Base-by-base conservation (phyloP, 2,329 filamentous ascomycete species). In the Fusarium dlaminii region DNA sequence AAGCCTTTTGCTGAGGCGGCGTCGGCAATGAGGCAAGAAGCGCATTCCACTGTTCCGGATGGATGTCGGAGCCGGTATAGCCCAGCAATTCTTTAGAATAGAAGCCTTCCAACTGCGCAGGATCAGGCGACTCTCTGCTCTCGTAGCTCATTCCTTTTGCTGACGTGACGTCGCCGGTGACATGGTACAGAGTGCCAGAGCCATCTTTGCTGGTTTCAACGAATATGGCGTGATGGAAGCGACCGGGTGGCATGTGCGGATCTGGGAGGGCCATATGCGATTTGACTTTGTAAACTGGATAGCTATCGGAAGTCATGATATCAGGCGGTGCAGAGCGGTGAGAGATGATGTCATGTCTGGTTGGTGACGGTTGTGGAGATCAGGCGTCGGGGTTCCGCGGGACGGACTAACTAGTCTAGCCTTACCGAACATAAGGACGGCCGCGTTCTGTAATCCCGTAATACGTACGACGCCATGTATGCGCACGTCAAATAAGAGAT, bases 21-120 rank as follows among this genome's bases (percentile, higher is more conserved):
- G 45, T 45, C 11, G 62, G 37, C 18, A 65, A 3, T 0, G 62
- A n/a, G 2, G n/a, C 14, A 11, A 65, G 45, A 4, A 37, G 6
- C 2, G 10, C 6, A 10, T n/a, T n/a, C 56, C 62, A 65, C 3
- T 7, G 11, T 14, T 8, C 11, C 3, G 48, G 37, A 18, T 61
- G 27, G 0, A 1, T 10, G 4, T 43, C 12, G 1, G 24, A n/a
- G 0, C n/a, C 1, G 0, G 37, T 45, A 17, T 39, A 65, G 4
- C 45, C 56, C 4, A 65, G 7, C 1, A 45, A 4, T 17, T 65
- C 18, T 10, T 36, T 51, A 15, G 6, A 51, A 9, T 52, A 1
- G 0, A 45, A 52, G 1, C 1, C 9, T 9, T 40, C 30, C 2
- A 29, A 14, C 0, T 62, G 8, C 1, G 20, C 18, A 0, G 56